phyloP scores from a whole-genome alignment of 441 rosid species.

The Adansonia madagascariensis region DNA sequence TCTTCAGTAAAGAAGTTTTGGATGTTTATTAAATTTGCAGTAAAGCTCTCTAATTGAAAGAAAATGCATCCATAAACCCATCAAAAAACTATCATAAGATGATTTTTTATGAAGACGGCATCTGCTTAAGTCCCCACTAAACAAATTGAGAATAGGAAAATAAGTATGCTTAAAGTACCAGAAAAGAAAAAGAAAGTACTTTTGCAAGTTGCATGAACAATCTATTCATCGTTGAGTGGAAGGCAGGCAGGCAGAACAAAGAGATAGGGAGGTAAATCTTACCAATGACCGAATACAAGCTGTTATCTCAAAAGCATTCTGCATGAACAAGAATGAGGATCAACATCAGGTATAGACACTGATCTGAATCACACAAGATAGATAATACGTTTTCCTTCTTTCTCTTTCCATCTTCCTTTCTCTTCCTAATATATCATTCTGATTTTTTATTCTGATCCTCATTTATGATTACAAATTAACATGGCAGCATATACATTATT shows the following conservation, averaged over 20 bases:
- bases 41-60: background rate
- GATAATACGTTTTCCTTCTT: too few species aligned
- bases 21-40: background rate
- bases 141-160: conserved; percentile 21
- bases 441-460: too few species aligned
- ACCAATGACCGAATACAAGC: conserved; percentile 36
- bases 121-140: conserved; percentile 82
- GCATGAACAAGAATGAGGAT: conserved; percentile 33
- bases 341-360: background rate
- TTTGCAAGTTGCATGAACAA: background rate
- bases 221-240: background rate
- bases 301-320: conserved; percentile 99
- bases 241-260: conserved; percentile 31
- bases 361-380: background rate
- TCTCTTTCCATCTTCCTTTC: too few species aligned
- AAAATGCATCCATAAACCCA: conserved; percentile 64
- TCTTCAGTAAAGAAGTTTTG: background rate
- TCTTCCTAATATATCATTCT: too few species aligned
- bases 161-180: background rate
- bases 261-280: too few species aligned
- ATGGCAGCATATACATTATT: too few species aligned
- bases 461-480: too few species aligned
- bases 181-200: background rate
- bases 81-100: conserved; percentile 64
- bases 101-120: conserved; percentile 90